Evolutionary conservation across 2,329 filamentous ascomycete genomes (phyloP), one percentile per base, ranked within the genome.

Genomic region (Zymoseptoria crescenta): DNA sequence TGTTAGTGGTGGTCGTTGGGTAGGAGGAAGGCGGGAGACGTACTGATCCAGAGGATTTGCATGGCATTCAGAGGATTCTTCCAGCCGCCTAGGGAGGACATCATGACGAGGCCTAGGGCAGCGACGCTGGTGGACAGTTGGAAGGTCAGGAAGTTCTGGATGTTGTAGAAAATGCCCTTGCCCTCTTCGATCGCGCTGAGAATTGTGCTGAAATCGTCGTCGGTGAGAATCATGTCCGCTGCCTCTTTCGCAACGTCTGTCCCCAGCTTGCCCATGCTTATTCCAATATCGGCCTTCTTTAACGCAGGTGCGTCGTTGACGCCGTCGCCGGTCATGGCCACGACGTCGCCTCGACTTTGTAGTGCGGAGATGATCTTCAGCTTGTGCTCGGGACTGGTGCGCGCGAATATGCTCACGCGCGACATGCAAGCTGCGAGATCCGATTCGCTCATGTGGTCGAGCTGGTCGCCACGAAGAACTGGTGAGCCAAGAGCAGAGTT

Each of bases 1-100:
- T 16, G 35, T 50, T 30, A 68, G 56, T 61, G 35, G 57, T 52
- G 53, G 19, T 29, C 45, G 20, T 29, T 16, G 29, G 29, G 21
- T 10, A 24, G 9, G 13, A 30, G 30, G 19, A 45, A 13, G 24
- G 35, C 53, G 41, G 52, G 54, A 6, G 10, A 83, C 91, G 78
- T 79, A 96, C 93, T 99, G 70, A 99, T 99, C 94, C 94, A 99
- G 49, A 99, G 82, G 78, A 99, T 99, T 77, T 99, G 94, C 94
- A 99, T 99, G 54, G 94, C 91, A 73, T 99, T 99, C 61, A 99
- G 81, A 52, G 94, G 95, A 72, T 94, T 96, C 76, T 91, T 92
- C 77, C 95, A 94, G 48, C 94, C 94, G 62, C 96, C 82, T 67
- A 90, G 88, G 29, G 91, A 96, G 79, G 92, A 96, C 69, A 99